Conservation (phyloP, 2,329 filamentous ascomycete genomes). For the Sarocladiaceae sp. region DNA sequence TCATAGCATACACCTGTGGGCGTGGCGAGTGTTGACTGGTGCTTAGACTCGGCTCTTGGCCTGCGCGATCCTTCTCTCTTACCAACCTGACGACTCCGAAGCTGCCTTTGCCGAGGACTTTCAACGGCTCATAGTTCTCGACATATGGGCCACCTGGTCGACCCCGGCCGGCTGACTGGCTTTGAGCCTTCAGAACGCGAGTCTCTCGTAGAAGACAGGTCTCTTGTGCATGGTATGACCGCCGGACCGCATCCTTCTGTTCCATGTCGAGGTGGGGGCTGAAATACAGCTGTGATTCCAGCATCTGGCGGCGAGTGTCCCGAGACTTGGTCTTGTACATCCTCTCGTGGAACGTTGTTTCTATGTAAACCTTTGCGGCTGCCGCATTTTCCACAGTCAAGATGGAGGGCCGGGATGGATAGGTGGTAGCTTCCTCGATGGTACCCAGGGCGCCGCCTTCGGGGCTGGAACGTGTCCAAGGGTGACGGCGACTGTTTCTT, state of each 20-base stretch:
- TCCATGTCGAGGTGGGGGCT: conserved; percentile 44
- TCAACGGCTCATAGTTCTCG: conserved; percentile 65
- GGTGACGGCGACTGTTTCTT: conserved; percentile 23
- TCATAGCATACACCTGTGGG: conserved; percentile 80
- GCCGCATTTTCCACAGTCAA: conserved; percentile 70
- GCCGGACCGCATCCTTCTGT: conserved; percentile 48
- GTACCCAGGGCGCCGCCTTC: conserved; percentile 27
- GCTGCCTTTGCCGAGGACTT: conserved; percentile 84
- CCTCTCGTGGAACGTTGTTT: conserved; percentile 74
- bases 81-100: conserved; percentile 90
- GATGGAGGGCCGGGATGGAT: conserved; percentile 26
- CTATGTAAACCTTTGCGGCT: conserved; percentile 78
- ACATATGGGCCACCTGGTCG: conserved; percentile 13
- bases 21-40: conserved; percentile 11
- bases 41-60: conserved; percentile 1
- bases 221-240: conserved; percentile 60
- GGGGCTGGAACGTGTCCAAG: conserved; percentile 30
- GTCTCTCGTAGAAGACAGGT: conserved; percentile 67
- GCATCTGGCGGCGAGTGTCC: conserved; percentile 23
- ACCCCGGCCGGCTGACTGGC: conserved; percentile 20
- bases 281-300: conserved; percentile 48
- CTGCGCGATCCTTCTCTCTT: conserved; percentile 46
- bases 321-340: conserved; percentile 39
- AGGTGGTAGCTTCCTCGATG: conserved; percentile 25
- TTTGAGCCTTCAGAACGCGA: conserved; percentile 59